phyloP scores from a whole-genome alignment of 164 flowering plant genomes.

The Aristolochia fimbriata region DNA sequence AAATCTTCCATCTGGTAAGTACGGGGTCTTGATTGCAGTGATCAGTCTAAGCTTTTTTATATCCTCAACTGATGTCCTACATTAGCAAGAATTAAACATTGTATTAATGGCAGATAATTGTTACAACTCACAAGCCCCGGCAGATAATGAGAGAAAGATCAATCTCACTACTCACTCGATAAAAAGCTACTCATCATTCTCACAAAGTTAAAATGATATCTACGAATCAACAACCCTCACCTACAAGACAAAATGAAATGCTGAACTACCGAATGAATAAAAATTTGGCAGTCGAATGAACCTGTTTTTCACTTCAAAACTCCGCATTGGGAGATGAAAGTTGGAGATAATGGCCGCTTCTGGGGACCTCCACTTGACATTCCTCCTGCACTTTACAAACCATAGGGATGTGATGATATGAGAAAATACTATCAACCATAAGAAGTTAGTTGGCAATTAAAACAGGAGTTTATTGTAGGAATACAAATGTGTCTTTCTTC shows the following conservation, averaged over 20 bases:
- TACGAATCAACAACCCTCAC: not conserved
- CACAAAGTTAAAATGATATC: not conserved
- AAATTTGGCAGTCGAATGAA: slow-evolving; percentile 9
- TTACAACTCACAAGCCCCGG: not conserved
- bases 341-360: slow-evolving; percentile 59
- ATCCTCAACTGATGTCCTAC: slow-evolving; percentile 70
- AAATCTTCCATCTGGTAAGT: slow-evolving; percentile 86
- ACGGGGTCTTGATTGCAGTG: slow-evolving; percentile 88
- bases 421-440: not conserved
- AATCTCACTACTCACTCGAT: not conserved
- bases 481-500: not conserved
- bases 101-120: not conserved
- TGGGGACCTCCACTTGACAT: slow-evolving; percentile 45
- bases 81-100: slow-evolving; percentile 1
- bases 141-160: not conserved
- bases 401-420: not conserved
- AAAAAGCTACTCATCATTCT: too few species aligned
- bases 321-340: slow-evolving; percentile 89
- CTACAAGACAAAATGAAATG: not conserved
- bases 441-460: not conserved
- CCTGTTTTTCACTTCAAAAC: slow-evolving; percentile 76
- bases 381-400: slow-evolving; percentile 24
- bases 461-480: not conserved
- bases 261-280: not conserved
- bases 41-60: slow-evolving; percentile 64